Evolutionary conservation across 768 basidiomycete genomes (phyloP).

Genomic region (Tulasnella sp.): DNA sequence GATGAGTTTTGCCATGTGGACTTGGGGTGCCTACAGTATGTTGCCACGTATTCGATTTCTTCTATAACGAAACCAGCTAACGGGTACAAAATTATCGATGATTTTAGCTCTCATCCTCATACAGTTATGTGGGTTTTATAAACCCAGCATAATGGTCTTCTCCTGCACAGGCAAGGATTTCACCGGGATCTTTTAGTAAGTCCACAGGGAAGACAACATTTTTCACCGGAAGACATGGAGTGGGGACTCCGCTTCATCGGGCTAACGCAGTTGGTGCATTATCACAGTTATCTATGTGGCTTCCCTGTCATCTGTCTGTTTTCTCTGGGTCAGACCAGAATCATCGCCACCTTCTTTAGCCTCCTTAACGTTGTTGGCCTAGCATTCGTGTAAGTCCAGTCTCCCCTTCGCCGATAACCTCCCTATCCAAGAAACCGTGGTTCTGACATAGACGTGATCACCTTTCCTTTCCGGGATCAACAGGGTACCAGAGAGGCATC

Average conservation of each 20-base stretch:
- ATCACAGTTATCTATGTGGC: conserved; percentile 23
- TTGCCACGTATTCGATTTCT: not conserved
- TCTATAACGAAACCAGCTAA: no score
- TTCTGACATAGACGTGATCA: no score
- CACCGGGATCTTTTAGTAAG: conserved; percentile 22
- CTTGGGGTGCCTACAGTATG: conserved; percentile 18
- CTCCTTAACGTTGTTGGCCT: conserved; percentile 26
- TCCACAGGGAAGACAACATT: not conserved
- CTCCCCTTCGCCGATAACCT: no score
- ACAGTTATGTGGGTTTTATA: conserved; percentile 24
- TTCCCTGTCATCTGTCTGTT: conserved; percentile 30
- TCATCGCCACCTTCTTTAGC: conserved; percentile 23
- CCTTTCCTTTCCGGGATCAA: not conserved
- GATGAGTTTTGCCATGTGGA: conserved; percentile 24
- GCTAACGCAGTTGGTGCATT: no score
- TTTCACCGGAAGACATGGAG: not conserved
- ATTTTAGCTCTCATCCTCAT: not conserved
- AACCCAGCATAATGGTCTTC: not conserved
- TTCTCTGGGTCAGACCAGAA: conserved; percentile 28
- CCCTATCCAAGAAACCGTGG: no score
- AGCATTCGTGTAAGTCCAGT: conserved; percentile 20
- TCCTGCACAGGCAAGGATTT: conserved; percentile 29
- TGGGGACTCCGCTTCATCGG: not conserved
- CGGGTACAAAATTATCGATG: not conserved
- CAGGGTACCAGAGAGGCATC: conserved; percentile 9